Evolutionary conservation across 257 asterid genomes (phyloP), one percentile per base, ranked within the genome.

Genomic region (Nicotiana paniculata): DNA sequence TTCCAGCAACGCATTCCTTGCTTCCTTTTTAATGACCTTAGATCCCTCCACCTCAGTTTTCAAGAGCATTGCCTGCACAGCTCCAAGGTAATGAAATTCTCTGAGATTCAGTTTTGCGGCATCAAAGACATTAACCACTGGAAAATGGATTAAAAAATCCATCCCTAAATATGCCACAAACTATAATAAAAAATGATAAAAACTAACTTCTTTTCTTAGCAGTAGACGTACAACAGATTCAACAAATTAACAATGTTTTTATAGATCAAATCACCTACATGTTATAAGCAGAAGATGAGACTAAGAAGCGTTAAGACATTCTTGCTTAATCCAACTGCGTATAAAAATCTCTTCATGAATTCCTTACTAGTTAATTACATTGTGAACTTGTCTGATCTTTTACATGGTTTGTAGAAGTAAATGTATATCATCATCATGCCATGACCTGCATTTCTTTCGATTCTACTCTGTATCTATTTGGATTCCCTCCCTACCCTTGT

Each of bases 21-120:
- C 97, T 77, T 82, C 91, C 84, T 92, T 93, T 79, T 84, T 88
- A 32, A 91, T 83, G 79, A 89, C 91, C 89, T 89, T 90, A 69
- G 91, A 88, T 80, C 85, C 93, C 76, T 91, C 90, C 26, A 33
- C 85, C 15, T 85, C 90, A 30, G 82, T 77, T 79, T 82, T 91
- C 87, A 92, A 86, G 79, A 90, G 81, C 81, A 86, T 93, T 86
- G 97, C 95, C 99, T 95, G 94, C 90, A 89, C 48, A 18, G 39
- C 58, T 46, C 37, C 72, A 77, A 37, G 16, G 74, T 79, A 72
- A 74, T 43, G 75, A 78, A 78, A 77, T 59, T 85, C 55, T 62
- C 59, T 77, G 28, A 24, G 39, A 15, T 74, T 74, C 63, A 26
- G 24, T 24, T 37, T 48, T 74, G 79, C 63, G 16, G 63, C 46